These are phyloP conservation scores for Durusdinium trenchii DNA, from an alignment of 73 alveolate genomes.

Conservation along the genomic window DNA sequence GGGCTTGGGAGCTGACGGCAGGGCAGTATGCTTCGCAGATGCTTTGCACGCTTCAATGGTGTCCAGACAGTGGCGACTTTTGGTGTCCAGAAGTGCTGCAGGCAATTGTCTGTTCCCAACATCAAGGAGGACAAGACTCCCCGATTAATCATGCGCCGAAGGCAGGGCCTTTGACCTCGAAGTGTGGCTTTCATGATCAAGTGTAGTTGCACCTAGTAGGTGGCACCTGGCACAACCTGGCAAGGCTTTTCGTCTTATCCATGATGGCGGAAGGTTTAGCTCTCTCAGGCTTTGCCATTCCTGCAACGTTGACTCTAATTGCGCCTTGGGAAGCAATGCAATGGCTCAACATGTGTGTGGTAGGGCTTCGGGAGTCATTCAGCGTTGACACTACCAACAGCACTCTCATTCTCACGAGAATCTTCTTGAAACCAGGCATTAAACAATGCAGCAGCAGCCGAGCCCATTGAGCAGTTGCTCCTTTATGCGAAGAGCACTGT, in stretches of 20 bases:
- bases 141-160: slow-evolving; percentile 27
- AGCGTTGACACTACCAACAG: background rate
- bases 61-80: background rate
- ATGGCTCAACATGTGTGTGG: background rate
- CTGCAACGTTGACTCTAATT: slow-evolving; percentile 56
- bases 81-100: background rate
- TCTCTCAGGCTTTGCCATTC: slow-evolving; percentile 65
- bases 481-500: slow-evolving; percentile 53
- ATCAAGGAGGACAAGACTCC: slow-evolving; percentile 17
- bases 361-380: background rate
- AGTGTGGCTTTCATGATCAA: no score
- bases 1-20: no score
- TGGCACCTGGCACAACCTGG: background rate
- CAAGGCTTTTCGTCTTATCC: slow-evolving; percentile 46
- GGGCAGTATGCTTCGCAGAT: background rate
- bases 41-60: background rate
- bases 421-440: background rate
- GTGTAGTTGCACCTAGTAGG: no score
- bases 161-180: no score
- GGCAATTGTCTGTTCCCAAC: slow-evolving; percentile 4
- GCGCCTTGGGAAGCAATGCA: background rate
- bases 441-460: background rate
- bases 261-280: slow-evolving; percentile 41
- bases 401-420: background rate
- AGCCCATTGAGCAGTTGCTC: slow-evolving; percentile 45